Percentiles rank a stretch among this genome's conserved stretches.
Evolutionary conservation across 106 monocot species (phyloP).

Genomic region (Iris macrosiphon): DNA sequence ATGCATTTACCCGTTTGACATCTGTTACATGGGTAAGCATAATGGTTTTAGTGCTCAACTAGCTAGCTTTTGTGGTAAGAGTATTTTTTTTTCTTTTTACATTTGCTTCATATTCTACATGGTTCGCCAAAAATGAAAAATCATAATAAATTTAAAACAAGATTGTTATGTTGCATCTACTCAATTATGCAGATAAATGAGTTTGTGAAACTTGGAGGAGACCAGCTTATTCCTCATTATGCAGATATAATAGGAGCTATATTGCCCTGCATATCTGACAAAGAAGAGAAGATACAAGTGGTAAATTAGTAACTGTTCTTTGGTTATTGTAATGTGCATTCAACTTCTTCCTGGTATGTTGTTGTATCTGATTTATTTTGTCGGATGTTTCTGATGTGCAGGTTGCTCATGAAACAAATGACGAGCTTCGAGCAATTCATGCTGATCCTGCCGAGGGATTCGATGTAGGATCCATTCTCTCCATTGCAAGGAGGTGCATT

Average conservation of each 20-base stretch:
- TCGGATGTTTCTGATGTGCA: neutral
- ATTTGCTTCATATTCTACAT: no score
- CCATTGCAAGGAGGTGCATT: constrained; percentile 60
- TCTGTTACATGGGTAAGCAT: constrained; percentile 79
- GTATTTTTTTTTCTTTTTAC: neutral
- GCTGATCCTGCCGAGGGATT: constrained; percentile 72
- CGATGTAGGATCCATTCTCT: constrained; percentile 64
- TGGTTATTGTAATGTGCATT: no score
- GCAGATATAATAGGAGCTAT: constrained; percentile 83
- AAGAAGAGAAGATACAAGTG: constrained; percentile 73
- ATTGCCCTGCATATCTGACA: constrained; percentile 85
- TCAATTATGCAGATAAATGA: constrained; percentile 75
- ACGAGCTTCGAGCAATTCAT: constrained; percentile 71
- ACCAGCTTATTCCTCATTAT: constrained; percentile 83
- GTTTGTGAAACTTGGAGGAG: constrained; percentile 86
- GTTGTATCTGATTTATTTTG: neutral
- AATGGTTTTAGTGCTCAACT: neutral
- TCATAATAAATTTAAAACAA: neutral
- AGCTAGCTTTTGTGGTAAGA: neutral
- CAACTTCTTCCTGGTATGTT: no score
- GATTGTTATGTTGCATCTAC: no score
- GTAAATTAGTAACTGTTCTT: no score
- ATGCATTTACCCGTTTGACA: constrained; percentile 86
- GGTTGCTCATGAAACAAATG: constrained; percentile 97
- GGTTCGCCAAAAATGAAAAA: neutral